Percentiles rank a stretch among this genome's conserved stretches.
phyloP scores from a whole-genome alignment of 2,329 filamentous ascomycete species.

The Ophiostoma quercus region DNA sequence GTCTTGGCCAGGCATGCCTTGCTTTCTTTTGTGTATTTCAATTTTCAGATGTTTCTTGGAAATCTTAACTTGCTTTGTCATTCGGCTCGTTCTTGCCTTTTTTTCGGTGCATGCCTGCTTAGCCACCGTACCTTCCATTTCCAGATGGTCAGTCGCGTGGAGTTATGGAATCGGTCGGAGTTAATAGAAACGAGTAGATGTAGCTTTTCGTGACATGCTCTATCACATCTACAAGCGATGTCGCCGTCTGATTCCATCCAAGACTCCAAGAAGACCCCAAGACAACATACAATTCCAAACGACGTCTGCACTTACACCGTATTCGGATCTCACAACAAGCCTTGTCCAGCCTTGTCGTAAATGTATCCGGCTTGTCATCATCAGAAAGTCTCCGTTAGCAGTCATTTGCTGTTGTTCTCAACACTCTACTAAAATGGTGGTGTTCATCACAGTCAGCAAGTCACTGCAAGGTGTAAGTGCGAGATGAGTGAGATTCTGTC shows the following conservation, averaged over 20 bases:
- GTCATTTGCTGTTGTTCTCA: too few relatives aligned
- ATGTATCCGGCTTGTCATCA: neutral
- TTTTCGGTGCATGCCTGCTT: neutral
- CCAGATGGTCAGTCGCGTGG: neutral
- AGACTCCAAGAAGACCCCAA: neutral
- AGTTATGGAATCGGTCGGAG: neutral
- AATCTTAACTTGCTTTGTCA: neutral
- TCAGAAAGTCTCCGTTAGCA: neutral
- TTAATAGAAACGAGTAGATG: too few relatives aligned
- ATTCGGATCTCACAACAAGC: slow-evolving; percentile 8
- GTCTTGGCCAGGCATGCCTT: neutral
- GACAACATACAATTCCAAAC: neutral
- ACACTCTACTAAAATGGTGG: neutral
- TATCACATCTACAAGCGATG: neutral
- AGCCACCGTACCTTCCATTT: neutral
- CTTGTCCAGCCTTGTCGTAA: slow-evolving; percentile 12
- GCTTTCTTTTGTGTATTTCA: too few relatives aligned
- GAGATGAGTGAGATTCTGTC: neutral
- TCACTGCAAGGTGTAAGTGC: neutral
- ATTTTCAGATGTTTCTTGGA: too few relatives aligned
- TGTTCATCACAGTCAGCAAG: neutral
- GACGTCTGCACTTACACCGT: slow-evolving; percentile 13
- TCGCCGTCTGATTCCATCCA: neutral
- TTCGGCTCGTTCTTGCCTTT: neutral
- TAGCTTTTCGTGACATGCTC: neutral